Percentiles rank a stretch among this genome's conserved stretches.
Conservation (phyloP, 306 rosid genomes). For the Boehmeria nivea region DNA sequence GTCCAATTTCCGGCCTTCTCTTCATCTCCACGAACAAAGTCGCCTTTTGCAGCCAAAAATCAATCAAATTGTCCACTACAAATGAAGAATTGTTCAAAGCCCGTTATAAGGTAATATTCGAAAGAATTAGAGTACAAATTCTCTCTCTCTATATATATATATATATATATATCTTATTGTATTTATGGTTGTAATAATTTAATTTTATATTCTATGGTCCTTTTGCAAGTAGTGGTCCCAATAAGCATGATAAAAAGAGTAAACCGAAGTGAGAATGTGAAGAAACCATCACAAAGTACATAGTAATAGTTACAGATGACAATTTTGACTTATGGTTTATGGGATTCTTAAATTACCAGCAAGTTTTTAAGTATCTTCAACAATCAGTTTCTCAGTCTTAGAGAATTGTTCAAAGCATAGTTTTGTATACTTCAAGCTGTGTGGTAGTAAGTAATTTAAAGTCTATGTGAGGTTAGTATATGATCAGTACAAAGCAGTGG, state of each 20-base stretch:
- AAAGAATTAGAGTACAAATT: neutral
- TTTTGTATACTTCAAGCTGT: too few relatives aligned
- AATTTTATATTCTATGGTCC: too few relatives aligned
- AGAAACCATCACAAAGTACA: conserved; percentile 48
- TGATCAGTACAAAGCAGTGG: too few relatives aligned
- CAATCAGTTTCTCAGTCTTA: conserved; percentile 34
- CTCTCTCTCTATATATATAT: neutral
- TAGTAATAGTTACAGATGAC: conserved; percentile 49
- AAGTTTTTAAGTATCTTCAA: conserved; percentile 35
- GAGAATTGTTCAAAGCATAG: too few relatives aligned
- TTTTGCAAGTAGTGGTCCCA: conserved; percentile 41
- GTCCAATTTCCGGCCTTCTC: conserved; percentile 79
- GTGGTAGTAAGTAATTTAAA: too few relatives aligned
- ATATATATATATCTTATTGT: neutral
- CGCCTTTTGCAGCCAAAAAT: conserved; percentile 74
- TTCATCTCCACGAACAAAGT: conserved; percentile 67
- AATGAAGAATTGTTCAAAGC: conserved; percentile 39
- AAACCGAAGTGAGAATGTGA: conserved; percentile 36
- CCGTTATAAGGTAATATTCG: conserved; percentile 41
- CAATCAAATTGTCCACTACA: conserved; percentile 46
- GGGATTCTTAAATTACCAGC: conserved; percentile 60
- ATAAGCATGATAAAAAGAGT: conserved; percentile 32
- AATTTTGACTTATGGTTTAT: conserved; percentile 61
- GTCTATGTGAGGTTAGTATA: too few relatives aligned
- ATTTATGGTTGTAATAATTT: neutral